Base-by-base conservation (phyloP, 306 rosid species). In the Canavalia ensiformis region DNA sequence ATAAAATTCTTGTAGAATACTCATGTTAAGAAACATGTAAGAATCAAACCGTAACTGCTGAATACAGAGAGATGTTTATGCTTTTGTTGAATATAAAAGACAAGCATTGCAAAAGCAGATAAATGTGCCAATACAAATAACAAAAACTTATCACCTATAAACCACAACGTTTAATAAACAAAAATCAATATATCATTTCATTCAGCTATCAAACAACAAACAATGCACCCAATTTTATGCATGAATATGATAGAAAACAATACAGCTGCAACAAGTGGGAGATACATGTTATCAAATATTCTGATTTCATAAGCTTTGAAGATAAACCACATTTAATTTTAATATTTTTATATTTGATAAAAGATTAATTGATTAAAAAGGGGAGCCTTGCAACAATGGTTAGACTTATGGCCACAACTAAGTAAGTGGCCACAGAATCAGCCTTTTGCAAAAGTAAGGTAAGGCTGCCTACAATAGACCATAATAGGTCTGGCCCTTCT, bases 11-110 rank as follows among this genome's bases (percentile, higher is more conserved):
- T 6, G 7, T 9, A 34, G 45, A 62, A 72, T 18, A 66, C 28
- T 11, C 66, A 49, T 56, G 52, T 46, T 44, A 55, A 57, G 72
- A 30, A 37, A 46, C 31, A 77, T 10, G 37, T 54, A 44, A 57
- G 35, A 57, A 74, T 57, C 47, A 68, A 28, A 34, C 30, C 25
- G 25, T 18, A 18, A 39, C 9, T 12, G 8, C 52, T 2, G 3
- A 49, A 12, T 4, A 2, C 42, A 39, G 42, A 39, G 4, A 39
- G 42, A 49, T 1, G 10, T 49, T 74, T 12, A 52, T 12, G 11
- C 10, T 50, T 57, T 6, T 3, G 70, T 71, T 18, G 31, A 55
- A 33, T 9, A 46, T 45, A 35, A 25, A 18, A 18, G 25, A 18
- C 25, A 18, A 18, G 25, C 59, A 81, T 5, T 39, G 57, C 35